Evolutionary conservation across 164 flowering plant genomes (phyloP).

Genomic region (Vitis rotundifolia): DNA sequence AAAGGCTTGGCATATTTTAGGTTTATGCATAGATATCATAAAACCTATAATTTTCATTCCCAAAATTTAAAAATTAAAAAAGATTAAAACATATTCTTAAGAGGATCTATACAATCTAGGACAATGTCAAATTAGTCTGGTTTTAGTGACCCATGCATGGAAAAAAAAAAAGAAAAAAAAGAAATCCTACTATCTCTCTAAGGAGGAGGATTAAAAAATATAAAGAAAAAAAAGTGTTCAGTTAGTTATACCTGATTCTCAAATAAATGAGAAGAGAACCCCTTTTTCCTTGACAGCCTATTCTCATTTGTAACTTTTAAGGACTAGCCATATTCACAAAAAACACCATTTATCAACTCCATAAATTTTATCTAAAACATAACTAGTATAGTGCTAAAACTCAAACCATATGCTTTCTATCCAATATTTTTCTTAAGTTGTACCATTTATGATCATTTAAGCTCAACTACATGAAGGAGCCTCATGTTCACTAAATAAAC

Average conservation of each 20-base stretch:
- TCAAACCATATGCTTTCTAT: neutral
- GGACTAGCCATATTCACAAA: neutral
- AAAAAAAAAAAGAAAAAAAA: neutral
- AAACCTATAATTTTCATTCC: neutral
- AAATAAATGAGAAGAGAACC: too few relatives aligned
- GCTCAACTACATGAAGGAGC: neutral
- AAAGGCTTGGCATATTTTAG: neutral
- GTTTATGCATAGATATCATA: neutral
- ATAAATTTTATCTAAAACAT: neutral
- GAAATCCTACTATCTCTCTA: too few relatives aligned
- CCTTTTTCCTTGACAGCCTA: too few relatives aligned
- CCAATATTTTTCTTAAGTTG: neutral
- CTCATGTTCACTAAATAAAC: neutral
- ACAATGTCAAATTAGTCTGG: neutral
- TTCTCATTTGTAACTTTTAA: too few relatives aligned
- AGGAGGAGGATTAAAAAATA: too few relatives aligned
- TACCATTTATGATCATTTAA: neutral
- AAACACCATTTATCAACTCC: neutral
- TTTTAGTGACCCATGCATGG: neutral
- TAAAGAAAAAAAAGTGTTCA: too few relatives aligned
- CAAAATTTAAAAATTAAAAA: neutral
- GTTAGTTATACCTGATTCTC: too few relatives aligned
- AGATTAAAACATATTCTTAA: neutral
- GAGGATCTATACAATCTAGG: neutral
- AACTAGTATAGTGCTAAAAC: neutral